Base-by-base conservation (phyloP, 2,329 filamentous ascomycete genomes). In the Nectriaceae sp. region DNA sequence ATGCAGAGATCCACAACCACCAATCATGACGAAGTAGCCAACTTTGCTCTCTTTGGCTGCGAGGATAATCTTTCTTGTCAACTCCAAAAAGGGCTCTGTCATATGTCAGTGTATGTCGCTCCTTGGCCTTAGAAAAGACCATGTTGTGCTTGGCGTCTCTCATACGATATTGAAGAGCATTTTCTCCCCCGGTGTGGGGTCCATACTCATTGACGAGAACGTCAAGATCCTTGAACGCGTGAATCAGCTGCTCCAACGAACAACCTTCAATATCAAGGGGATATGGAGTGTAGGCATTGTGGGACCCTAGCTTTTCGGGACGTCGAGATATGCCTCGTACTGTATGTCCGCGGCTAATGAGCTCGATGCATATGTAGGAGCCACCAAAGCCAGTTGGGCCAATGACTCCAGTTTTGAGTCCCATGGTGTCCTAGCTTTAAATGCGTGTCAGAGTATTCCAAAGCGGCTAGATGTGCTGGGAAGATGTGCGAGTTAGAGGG, bases 1-100 rank as follows among this genome's bases (percentile, higher is more conserved):
- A 20, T 52, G 46, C 3, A 49, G 31, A 29, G 31, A 39, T 6
- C 46, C 46, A 4, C 22, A 15, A 20, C 49, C 49, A 6, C 46
- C 49, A 3, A 52, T 18, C 49, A 52, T 52, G 15, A 52, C 24
- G 16, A 52, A 52, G 29, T 52, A 52, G n/a, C 39, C 41, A 5
- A 52, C 39, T 22, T 39, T 22, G 11, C 46, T 39, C 18, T 13
- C 13, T 8, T 52, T 52, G 3, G 40, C 35, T 8, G 42, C 42
- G 16, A 52, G 11, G 11, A 52, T 40, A 5, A 49, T 52, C 21
- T 46, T 49, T 13, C 46, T 8, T 3, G 42, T 29, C 11, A 18
- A 8, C 36, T 52, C 46, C 1, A 49, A 33, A n/a, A 47, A 50
- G 5, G 44, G 40, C 24, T 31, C 46, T 45, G 19, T 11, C 13